These are phyloP conservation scores for Alnus glutinosa DNA, from an alignment of 306 rosid species.

Conservation along the genomic window DNA sequence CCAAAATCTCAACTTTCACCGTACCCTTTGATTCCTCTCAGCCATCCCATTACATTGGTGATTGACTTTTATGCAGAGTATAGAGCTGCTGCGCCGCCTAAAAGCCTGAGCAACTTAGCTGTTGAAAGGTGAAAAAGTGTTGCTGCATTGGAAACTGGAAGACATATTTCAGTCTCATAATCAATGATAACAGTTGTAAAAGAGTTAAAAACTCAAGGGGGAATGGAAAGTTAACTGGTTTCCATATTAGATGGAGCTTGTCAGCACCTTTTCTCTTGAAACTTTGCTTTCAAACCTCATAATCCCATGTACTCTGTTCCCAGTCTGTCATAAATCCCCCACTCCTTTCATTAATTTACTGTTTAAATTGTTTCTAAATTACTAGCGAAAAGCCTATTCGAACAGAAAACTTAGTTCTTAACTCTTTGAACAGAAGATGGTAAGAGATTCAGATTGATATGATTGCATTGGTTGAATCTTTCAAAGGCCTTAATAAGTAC, in stretches of 20 bases:
- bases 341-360: too few species aligned
- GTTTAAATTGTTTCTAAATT: too few species aligned
- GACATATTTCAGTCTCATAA: too few species aligned
- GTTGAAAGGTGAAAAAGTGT: too few species aligned
- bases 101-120: too few species aligned
- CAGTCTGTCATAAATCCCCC: background rate
- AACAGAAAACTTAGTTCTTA: too few species aligned
- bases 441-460: too few species aligned
- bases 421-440: too few species aligned
- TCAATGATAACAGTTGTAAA: background rate
- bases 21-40: background rate
- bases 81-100: background rate
- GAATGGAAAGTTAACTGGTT: background rate
- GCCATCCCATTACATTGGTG: background rate
- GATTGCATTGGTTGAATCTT: too few species aligned
- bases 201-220: background rate
- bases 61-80: background rate
- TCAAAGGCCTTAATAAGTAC: too few species aligned
- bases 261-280: background rate
- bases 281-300: constrained; percentile 10
- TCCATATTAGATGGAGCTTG: constrained; percentile 7
- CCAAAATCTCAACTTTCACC: background rate
- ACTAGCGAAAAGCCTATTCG: too few species aligned
- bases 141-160: too few species aligned
- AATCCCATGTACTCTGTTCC: background rate